Conservation (phyloP, 192 early-diverging fungal genomes). For the Coemansia sp. region DNA sequence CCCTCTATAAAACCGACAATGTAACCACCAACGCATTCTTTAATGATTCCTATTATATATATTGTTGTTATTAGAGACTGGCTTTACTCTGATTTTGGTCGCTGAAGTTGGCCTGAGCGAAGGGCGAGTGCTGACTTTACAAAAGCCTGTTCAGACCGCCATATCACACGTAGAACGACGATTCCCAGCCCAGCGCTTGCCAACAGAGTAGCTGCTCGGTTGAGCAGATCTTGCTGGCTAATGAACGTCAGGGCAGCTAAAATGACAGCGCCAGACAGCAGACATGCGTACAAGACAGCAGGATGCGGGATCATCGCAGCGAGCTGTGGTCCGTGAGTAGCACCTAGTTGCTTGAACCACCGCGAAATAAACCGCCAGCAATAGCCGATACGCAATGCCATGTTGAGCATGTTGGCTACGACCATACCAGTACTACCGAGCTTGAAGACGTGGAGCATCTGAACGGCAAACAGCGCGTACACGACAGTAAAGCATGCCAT, state of each 20-base stretch:
- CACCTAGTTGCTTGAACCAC: constrained; percentile 55
- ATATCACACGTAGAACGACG: constrained; percentile 28
- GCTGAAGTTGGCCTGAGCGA: constrained; percentile 14
- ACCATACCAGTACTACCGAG: constrained; percentile 80
- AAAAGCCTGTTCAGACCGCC: constrained; percentile 37
- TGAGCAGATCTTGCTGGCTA: background rate
- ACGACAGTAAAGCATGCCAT: constrained; percentile 74
- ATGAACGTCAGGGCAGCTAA: background rate
- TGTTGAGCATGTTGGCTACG: constrained; percentile 82
- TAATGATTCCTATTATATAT: background rate
- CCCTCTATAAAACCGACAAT: background rate
- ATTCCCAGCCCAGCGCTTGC: constrained; percentile 20
- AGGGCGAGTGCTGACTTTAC: constrained; percentile 25
- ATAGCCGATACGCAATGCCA: constrained; percentile 76
- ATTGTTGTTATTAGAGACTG: background rate
- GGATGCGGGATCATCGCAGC: constrained; percentile 34
- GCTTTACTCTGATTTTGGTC: constrained; percentile 7
- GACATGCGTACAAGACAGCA: constrained; percentile 23
- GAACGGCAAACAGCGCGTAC: constrained; percentile 64
- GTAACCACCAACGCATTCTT: background rate
- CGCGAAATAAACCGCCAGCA: constrained; percentile 63
- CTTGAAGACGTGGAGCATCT: constrained; percentile 61
- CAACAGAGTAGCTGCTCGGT: constrained; percentile 14
- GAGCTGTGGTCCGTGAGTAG: constrained; percentile 9
- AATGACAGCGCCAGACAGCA: constrained; percentile 17